Evolutionary conservation across 768 basidiomycete species (phyloP), one percentile per base, ranked within the genome.

Genomic region (Nidularia pulvinata): DNA sequence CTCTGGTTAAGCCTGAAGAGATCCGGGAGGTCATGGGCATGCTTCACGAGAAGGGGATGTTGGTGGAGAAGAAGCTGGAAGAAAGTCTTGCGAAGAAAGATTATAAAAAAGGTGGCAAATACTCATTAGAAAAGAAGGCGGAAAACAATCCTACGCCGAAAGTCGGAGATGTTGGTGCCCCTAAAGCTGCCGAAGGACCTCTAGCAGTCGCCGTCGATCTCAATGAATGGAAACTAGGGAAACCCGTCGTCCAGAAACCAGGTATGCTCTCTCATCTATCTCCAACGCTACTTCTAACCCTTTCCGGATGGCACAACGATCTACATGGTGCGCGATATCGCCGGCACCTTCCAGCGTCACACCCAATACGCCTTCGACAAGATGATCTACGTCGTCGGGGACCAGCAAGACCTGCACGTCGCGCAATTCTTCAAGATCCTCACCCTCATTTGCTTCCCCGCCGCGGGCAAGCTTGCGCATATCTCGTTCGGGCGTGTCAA

Each of bases 301-400:
- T 30, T 42, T 25, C 25, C 58, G 93, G 91, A 94, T 55, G 91
- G 91, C 14, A 92, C 91, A 11, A 88, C 88, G 0, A 91, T 93
- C 55, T 94, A 94, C 67, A 80, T 93, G 49, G 91, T 89, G 6
- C 90, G 93, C 39, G 93, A 95, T 69, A 90, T 95, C 50, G 93
- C 84, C 44, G 93, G 85, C 6, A 91, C 93, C 2, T 83, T 86
- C 55, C 88, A 94, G 69, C 86, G 93, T 55, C 91, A 84, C 72
- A 85, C 91, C 59, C 86, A 89, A 63, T 91, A 91, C 77, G 80
- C 87, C 51, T 93, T 77, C 49, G 72, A 78, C 65, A 82, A 81
- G 69, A 91, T 93, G 87, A 85, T 95, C 63, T 93, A 93, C 69
- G 91, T 93, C 60, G 82, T 93, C 49, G 81, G 89, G 0, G 83